Evolutionary conservation across 306 rosid species (phyloP).

Genomic region (Aeschynomene evenia): DNA sequence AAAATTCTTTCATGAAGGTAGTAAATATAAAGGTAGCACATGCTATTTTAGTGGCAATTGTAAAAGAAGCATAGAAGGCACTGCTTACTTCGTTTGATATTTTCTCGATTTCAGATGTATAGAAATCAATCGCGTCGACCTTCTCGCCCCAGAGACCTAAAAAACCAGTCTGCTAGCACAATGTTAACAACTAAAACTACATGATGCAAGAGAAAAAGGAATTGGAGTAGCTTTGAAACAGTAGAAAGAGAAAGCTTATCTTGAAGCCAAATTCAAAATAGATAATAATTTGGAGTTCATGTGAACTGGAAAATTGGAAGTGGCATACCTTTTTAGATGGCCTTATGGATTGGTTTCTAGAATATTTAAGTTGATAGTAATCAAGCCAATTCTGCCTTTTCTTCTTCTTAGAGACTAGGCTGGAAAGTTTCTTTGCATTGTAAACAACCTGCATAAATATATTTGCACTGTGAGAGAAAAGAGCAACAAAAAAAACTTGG

Average conservation of each 20-base stretch:
- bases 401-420: constrained; percentile 73
- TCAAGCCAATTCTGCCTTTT: constrained; percentile 87
- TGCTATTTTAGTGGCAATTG: neutral
- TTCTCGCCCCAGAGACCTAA: constrained; percentile 74
- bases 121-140: constrained; percentile 79
- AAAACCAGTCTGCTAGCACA: constrained; percentile 80
- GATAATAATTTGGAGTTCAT: constrained; percentile 5
- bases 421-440: constrained; percentile 77
- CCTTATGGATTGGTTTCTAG: constrained; percentile 66
- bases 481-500: neutral
- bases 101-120: constrained; percentile 53
- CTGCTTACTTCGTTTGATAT: constrained; percentile 65
- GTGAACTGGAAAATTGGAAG: constrained; percentile 20
- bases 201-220: constrained; percentile 2
- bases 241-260: neutral
- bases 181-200: constrained; percentile 19
- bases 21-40: constrained; percentile 1
- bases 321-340: constrained; percentile 68
- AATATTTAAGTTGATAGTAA: constrained; percentile 72
- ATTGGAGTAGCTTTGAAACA: neutral
- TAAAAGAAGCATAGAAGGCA: constrained; percentile 16
- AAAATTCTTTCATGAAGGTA: too few relatives aligned
- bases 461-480: constrained; percentile 6
- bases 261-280: constrained; percentile 3
- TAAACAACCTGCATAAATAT: constrained; percentile 68